phyloP scores from a whole-genome alignment of 2,329 filamentous ascomycete species.

The Stagonosporopsis cucurbitacearum region DNA sequence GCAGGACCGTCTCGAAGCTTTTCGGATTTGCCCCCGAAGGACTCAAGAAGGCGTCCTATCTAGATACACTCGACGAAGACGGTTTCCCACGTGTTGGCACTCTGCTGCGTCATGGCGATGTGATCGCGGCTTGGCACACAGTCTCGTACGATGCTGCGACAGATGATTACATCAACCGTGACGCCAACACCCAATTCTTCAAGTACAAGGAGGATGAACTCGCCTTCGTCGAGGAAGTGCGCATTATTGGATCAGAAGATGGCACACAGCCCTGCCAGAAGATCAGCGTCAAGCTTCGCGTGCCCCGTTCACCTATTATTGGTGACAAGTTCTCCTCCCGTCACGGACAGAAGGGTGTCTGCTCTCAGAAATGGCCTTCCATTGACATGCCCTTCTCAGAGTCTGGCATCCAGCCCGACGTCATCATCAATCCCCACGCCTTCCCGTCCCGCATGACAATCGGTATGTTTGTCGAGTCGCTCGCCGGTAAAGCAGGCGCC shows the following conservation, averaged over 20 bases:
- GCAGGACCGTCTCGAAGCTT: constrained; percentile 75
- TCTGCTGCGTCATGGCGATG: constrained; percentile 78
- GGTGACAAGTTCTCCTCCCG: constrained; percentile 99
- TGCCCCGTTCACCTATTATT: constrained; percentile 89
- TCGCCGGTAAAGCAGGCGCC: constrained; percentile 92
- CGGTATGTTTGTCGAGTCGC: constrained; percentile 97
- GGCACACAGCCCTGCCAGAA: constrained; percentile 85
- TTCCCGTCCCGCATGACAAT: constrained; percentile 99
- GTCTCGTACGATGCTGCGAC: constrained; percentile 77
- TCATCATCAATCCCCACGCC: constrained; percentile 99
- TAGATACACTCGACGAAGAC: constrained; percentile 80
- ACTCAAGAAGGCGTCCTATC: constrained; percentile 72
- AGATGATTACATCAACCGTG: constrained; percentile 81
- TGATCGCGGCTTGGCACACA: constrained; percentile 87
- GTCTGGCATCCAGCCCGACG: constrained; percentile 92
- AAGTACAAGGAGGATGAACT: constrained; percentile 93
- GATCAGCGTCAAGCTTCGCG: constrained; percentile 89
- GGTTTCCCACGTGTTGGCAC: constrained; percentile 83
- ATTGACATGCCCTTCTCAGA: constrained; percentile 97
- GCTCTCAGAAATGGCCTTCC: constrained; percentile 92
- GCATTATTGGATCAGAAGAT: constrained; percentile 83
- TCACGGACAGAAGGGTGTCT: constrained; percentile 97
- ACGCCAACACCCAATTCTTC: constrained; percentile 84
- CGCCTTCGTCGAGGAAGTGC: constrained; percentile 90
- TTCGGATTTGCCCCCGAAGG: constrained; percentile 89